phyloP scores from a whole-genome alignment of 805 yeast species.

The Suhomyces pyralidae region DNA sequence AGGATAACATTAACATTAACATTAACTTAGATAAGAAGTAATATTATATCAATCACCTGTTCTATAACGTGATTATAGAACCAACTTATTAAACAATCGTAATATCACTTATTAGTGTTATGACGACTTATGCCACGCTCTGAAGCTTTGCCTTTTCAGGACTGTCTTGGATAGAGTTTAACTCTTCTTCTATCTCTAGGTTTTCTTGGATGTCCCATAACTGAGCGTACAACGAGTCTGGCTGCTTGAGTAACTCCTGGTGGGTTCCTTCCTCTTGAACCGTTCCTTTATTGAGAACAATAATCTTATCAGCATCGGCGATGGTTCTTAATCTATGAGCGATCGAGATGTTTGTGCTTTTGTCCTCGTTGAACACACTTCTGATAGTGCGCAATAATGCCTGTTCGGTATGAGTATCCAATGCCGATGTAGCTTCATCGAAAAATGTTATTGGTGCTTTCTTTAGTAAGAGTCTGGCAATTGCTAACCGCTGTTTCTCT shows the following conservation, averaged over 20 bases:
- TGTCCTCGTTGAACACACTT: conserved; percentile 50
- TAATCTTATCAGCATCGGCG: conserved; percentile 90
- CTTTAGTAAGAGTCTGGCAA: conserved; percentile 85
- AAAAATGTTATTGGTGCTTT: conserved; percentile 87
- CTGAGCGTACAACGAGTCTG: conserved; percentile 65
- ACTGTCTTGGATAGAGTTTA: neutral
- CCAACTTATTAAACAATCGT: no score
- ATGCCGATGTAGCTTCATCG: conserved; percentile 95
- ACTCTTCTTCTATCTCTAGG: conserved; percentile 31
- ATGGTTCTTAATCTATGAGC: conserved; percentile 94
- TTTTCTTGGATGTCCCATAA: conserved; percentile 94
- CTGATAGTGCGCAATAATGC: conserved; percentile 72
- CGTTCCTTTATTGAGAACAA: conserved; percentile 73
- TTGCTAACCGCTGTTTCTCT: conserved; percentile 92
- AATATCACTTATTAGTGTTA: neutral
- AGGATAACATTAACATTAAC: no score
- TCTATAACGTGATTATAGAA: no score
- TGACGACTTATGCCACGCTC: neutral
- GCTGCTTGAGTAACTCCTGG: conserved; percentile 49
- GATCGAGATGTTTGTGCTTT: conserved; percentile 80
- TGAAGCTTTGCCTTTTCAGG: neutral
- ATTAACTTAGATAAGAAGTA: no score
- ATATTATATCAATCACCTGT: no score
- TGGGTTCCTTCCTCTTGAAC: conserved; percentile 92
- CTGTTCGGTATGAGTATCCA: conserved; percentile 96